Percentiles rank a stretch among this genome's conserved stretches.
Conservation (phyloP, 371 early-diverging fungal genomes). For the Mortierella sp. region DNA sequence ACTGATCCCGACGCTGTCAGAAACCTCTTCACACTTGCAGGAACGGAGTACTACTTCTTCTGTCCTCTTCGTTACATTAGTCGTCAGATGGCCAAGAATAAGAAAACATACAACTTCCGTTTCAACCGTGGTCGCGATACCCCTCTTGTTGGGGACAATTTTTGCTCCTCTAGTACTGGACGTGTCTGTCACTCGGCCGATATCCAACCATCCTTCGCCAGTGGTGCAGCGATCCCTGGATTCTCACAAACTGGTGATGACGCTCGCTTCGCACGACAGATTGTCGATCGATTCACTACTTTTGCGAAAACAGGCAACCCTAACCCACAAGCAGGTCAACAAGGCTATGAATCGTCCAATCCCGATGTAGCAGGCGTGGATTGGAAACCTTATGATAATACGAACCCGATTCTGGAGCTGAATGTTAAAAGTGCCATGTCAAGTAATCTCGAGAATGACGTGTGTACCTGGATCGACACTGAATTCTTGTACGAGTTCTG, state of each 20-base stretch:
- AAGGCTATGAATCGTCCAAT: conserved; percentile 23
- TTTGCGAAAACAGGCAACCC: conserved; percentile 49
- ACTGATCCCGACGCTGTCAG: conserved; percentile 37
- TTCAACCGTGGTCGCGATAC: conserved; percentile 50
- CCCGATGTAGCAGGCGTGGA: conserved; percentile 35
- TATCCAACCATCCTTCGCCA: conserved; percentile 44
- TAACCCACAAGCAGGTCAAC: conserved; percentile 23
- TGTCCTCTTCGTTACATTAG: conserved; percentile 50
- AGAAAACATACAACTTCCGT: conserved; percentile 35
- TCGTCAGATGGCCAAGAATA: conserved; percentile 34
- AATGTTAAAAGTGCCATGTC: conserved; percentile 32
- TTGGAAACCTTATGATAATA: conserved; percentile 25
- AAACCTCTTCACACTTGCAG: conserved; percentile 29
- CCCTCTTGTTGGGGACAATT: conserved; percentile 35
- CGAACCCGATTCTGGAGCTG: conserved; percentile 34
- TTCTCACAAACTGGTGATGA: conserved; percentile 44
- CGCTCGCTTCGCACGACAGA: conserved; percentile 43
- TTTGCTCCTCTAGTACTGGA: conserved; percentile 36
- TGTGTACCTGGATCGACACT: conserved; percentile 37
- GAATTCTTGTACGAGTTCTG: conserved; percentile 47
- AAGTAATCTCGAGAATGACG: conserved; percentile 21
- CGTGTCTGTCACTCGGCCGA: conserved; percentile 45
- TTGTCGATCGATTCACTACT: conserved; percentile 42
- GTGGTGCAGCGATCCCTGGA: conserved; percentile 33
- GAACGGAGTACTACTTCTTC: conserved; percentile 39